A percentile compares a stretch with the other conserved stretches of the same genome.
These are phyloP conservation scores for Limnanthes douglasii DNA, from an alignment of 345 rosid genomes.

Conservation along the genomic window DNA sequence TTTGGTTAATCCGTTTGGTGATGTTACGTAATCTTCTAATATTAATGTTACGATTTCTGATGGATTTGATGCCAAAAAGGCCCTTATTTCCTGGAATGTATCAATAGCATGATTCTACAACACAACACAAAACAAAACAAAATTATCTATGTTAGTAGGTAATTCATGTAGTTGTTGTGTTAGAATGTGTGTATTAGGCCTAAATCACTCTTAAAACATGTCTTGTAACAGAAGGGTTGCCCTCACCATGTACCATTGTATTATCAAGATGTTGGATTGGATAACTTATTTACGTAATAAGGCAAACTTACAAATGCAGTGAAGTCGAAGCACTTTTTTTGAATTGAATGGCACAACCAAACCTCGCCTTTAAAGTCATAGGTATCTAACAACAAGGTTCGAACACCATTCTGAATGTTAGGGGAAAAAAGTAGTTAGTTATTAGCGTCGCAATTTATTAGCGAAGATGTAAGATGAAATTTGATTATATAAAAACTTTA, in stretches of 20 bases:
- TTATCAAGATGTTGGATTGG: no score
- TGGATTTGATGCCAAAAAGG: conserved; percentile 34
- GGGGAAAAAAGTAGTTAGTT: background rate
- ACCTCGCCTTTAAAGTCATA: conserved; percentile 44
- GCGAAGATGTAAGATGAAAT: background rate
- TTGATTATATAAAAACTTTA: conserved; percentile 8
- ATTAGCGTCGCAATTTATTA: background rate
- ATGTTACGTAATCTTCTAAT: conserved; percentile 43
- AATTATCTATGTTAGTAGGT: background rate
- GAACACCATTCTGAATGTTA: conserved; percentile 35
- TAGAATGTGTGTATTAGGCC: no score
- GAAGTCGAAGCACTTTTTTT: conserved; percentile 21
- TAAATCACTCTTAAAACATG: no score
- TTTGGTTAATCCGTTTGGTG: conserved; percentile 30
- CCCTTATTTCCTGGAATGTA: conserved; percentile 26
- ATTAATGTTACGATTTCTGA: conserved; percentile 33
- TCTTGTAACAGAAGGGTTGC: no score
- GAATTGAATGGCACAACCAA: conserved; percentile 52
- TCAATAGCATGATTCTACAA: conserved; percentile 32
- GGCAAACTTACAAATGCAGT: conserved; percentile 35
- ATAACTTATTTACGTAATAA: no score
- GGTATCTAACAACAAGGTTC: conserved; percentile 48
- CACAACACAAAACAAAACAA: background rate
- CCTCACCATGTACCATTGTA: no score
- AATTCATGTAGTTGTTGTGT: no score